Conservation (phyloP, 148 eudicot genomes). For the Euryodendron excelsum region DNA sequence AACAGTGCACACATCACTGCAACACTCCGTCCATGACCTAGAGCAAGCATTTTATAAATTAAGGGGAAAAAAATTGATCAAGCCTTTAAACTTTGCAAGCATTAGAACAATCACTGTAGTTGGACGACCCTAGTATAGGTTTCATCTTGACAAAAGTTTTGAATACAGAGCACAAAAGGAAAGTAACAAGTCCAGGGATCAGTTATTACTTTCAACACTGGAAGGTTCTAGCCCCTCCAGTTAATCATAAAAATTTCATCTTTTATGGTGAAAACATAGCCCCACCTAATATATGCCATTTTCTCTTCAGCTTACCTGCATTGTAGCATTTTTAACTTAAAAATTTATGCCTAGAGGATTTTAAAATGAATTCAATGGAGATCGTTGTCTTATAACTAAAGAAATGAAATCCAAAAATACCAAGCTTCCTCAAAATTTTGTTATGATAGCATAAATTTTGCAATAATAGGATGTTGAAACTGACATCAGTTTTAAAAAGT, state of each 20-base stretch:
- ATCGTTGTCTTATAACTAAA: not conserved
- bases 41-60: conserved; percentile 16
- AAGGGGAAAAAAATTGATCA: not conserved
- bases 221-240: not conserved
- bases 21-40: conserved; percentile 95
- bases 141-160: not conserved
- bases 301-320: not conserved
- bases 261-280: not conserved
- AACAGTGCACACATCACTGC: conserved; percentile 84
- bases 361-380: too few relatives aligned
- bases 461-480: not conserved
- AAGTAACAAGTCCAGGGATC: not conserved
- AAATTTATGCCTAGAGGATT: not conserved
- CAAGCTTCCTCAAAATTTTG: not conserved
- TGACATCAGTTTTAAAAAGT: not conserved
- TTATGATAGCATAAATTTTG: not conserved
- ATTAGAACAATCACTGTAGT: not conserved
- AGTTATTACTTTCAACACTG: not conserved
- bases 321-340: not conserved
- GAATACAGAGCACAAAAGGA: not conserved
- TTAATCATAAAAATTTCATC: not conserved
- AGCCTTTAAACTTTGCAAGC: conserved; percentile 2
- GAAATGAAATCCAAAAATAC: not conserved
- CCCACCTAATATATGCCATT: not conserved
- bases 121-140: not conserved